Evolutionary conservation across 192 early-diverging fungal species (phyloP), one percentile per base, ranked within the genome.

Genomic region (Coemansia sp.): DNA sequence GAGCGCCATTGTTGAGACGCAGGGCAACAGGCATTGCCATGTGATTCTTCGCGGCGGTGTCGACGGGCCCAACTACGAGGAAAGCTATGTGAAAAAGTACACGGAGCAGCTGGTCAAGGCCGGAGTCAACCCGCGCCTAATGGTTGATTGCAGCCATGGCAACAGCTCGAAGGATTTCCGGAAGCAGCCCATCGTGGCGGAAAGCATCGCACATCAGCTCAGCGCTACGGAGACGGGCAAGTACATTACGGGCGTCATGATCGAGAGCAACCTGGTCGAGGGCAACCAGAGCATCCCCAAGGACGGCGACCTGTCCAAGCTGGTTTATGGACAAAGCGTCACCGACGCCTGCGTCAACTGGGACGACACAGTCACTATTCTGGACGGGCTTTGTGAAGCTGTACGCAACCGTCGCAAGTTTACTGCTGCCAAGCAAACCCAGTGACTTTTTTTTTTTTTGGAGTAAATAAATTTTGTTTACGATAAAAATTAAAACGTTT

Each of bases 141-240:
- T 98, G 96, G 74, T 97, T 53, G 96, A 98, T 66, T 94, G 91
- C 76, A 92, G 89, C 51, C 96, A 98, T 75, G 96, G 96, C 23
- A 98, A 98, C 82, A 87, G 84, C 56, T 80, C 68, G 52, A 98
- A 98, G 72, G 80, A 93, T 57, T 91, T 89, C 63, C 79, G 83
- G 41, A 82, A 85, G 58, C 96, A 98, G 80, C 78, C 84, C 37
- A 74, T 90, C 47, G 96, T 97, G 15, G 90, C 87, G 12, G 67
- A 81, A 34, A 80, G 73, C 68, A 80, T 93, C 21, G 72, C 82
- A 5, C 77, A 71, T 51, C 82, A 89, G 69, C 70, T 87, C 56
- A 80, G 80, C 39, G 61, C 78, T 15, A 84, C 85, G 11, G 64
- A 82, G 14, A 81, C 84, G 14, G 88, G 90, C 34, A 85, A 84